Base-by-base conservation (phyloP, 176 grass and related monocot species). In the barley (Hordeum vulgare) region DNA sequence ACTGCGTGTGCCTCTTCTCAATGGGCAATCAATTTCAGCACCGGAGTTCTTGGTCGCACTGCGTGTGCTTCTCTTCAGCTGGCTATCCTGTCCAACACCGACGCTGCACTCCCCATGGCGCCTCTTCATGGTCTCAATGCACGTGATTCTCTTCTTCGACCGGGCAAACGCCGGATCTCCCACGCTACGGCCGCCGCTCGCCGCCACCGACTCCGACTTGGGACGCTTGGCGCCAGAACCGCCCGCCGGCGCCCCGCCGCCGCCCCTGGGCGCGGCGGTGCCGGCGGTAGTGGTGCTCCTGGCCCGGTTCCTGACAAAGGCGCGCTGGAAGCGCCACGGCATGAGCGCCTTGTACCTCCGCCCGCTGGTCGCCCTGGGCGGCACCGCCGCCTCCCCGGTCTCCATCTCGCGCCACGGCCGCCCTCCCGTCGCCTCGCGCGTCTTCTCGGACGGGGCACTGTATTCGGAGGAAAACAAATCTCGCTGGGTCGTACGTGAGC, bases 251-350 rank as follows among this genome's bases (percentile, higher is more conserved):
- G 14, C 61, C 20, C 47, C 44, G 35, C 45, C 18, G 7, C 29
- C 0, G 39, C 41, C 42, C 23, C 15, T 17, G 64, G 79, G 36
- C 26, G 78, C 24, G 9, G 44, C 20, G 4, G 76, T 17, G 3
- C n/a, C 39, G 44, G 56, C 13, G n/a, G n/a, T n/a, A n/a, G n/a
- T n/a, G 24, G 78, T 20, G 33, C 3, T n/a, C 59, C 75, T 84
- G 80, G 25, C 23, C 23, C 44, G 80, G 13, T 33, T 4, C 89
- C 84, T 79, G 67, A 76, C 80, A 80, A 41, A 70, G 49, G 61
- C 24, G 18, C 47, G 61, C 76, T 80, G 84, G 89, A 90, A 90
- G 37, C 89, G 89, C 89, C 89, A 90, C 10, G 80, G 2, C 53
- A 15, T 31, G 53, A 84, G 20, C 40, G 63, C 80, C 76, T 90